These are phyloP conservation scores for Lactarius indigo DNA, from an alignment of 768 basidiomycete genomes.

Conservation along the genomic window DNA sequence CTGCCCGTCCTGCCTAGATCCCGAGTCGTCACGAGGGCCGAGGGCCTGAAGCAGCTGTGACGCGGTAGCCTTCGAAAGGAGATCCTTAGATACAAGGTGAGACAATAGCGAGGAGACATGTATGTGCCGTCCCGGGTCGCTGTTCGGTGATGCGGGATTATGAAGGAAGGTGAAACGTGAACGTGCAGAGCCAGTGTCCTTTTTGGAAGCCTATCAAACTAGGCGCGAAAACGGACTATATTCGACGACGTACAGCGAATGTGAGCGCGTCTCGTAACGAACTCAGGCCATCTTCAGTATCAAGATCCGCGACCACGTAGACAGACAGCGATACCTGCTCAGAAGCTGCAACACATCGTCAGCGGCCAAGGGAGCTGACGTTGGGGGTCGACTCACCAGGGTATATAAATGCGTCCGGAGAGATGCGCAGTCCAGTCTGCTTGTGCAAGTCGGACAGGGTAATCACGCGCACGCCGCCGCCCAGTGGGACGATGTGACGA, in stretches of 20 bases:
- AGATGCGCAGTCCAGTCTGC: constrained; percentile 41
- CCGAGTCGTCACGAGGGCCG: constrained; percentile 27
- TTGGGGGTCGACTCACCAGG: constrained; percentile 44
- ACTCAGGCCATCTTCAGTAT: constrained; percentile 53
- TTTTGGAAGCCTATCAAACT: not conserved
- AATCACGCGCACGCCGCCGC: constrained; percentile 48
- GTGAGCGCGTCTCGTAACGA: constrained; percentile 62
- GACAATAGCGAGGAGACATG: constrained; percentile 46
- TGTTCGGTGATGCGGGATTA: constrained; percentile 44
- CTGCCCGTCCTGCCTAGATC: constrained; percentile 35
- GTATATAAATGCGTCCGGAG: constrained; percentile 54
- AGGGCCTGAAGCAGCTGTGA: constrained; percentile 41
- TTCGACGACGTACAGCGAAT: constrained; percentile 51
- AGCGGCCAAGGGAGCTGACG: constrained; percentile 25
- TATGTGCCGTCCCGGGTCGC: constrained; percentile 25
- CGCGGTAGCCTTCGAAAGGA: constrained; percentile 40
- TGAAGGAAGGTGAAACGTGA: constrained; percentile 77
- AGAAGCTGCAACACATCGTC: constrained; percentile 21
- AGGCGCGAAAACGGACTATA: constrained; percentile 9
- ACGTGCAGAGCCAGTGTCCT: constrained; percentile 43
- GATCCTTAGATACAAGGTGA: constrained; percentile 43
- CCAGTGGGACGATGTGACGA: constrained; percentile 59
- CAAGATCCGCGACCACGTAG: constrained; percentile 76
- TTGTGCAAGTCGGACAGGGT: constrained; percentile 54
- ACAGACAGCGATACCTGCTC: constrained; percentile 42